Base-by-base conservation (phyloP, 805 yeast species). In the Suhomyces emberorum region DNA sequence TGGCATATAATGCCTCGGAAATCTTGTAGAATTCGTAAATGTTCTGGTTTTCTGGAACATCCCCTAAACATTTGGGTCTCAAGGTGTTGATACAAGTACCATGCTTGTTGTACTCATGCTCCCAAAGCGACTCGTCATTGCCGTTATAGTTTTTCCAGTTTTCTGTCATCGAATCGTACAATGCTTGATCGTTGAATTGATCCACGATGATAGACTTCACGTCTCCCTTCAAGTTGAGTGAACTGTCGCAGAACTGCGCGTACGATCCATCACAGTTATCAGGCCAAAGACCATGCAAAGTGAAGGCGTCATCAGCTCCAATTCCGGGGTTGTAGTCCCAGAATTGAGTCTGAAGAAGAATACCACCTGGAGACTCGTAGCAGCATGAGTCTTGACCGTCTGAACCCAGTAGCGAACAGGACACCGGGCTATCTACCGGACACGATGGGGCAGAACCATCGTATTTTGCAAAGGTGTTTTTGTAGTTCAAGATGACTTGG, bases 91-190 rank as follows among this genome's bases (percentile, higher is more conserved):
- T 80, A 62, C 97, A 89, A 7, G 96, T 88, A 16, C 89, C 97
- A 56, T 89, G 98, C 57, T 89, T 89, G 65, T 89, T 88, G 71
- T 76, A 89, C 61, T 89, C 97, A 60, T 89, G 96, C 23, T 75
- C 70, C 98, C 98, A 89, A 34, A 89, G 64, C 4, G 70, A 55
- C 39, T 76, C 80, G 54, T 83, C 91, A 38, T 74, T 57, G 8
- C 87, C 87, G 33, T 76, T 77, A 51, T 73, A 74, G 50, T 83
- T 81, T 55, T 83, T 81, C 97, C 97, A 89, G 42, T 70, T 60
- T 20, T 51, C 51, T 17, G 63, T 46, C 87, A 89, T 77, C 40
- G 72, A 70, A 1, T 62, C 58, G 30, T 83, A 65, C 32, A 88
- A 65, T 7, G 72, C 80, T 7, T 53, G 47, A 36, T 81, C 81